phyloP scores from a whole-genome alignment of 2,329 filamentous ascomycete species.

The Calonectria hongkongensis region DNA sequence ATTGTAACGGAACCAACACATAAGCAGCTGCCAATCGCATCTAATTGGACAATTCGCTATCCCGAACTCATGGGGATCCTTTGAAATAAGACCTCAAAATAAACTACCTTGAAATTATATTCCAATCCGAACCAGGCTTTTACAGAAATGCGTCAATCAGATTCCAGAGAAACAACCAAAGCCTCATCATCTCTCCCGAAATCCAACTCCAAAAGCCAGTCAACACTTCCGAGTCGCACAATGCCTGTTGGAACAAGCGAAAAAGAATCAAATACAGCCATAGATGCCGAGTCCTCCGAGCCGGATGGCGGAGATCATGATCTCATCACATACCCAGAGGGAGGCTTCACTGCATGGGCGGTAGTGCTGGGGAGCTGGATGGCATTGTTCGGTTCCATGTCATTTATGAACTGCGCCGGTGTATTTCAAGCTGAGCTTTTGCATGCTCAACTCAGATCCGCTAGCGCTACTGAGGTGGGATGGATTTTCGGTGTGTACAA shows the following conservation, averaged over 20 bases:
- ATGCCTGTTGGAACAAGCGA: too few relatives aligned
- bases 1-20: too few relatives aligned
- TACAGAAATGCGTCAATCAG: too few relatives aligned
- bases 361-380: slow-evolving; percentile 28
- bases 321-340: slow-evolving; percentile 9
- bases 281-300: not conserved
- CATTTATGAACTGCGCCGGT: slow-evolving; percentile 24
- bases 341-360: slow-evolving; percentile 20
- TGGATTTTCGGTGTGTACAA: slow-evolving; percentile 33
- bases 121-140: too few relatives aligned
- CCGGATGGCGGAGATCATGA: not conserved
- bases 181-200: not conserved
- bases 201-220: too few relatives aligned
- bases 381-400: slow-evolving; percentile 32
- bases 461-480: slow-evolving; percentile 7
- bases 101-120: too few relatives aligned
- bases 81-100: too few relatives aligned
- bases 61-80: too few relatives aligned
- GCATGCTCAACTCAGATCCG: not conserved
- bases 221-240: not conserved
- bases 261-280: not conserved
- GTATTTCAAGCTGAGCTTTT: slow-evolving; percentile 19
- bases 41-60: too few relatives aligned
- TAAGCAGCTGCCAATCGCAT: too few relatives aligned
- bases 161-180: not conserved